Evolutionary conservation across 495 filamentous ascomycete genomes (phyloP), one percentile per base, ranked within the genome.

Genomic region (Arthonia radiata): DNA sequence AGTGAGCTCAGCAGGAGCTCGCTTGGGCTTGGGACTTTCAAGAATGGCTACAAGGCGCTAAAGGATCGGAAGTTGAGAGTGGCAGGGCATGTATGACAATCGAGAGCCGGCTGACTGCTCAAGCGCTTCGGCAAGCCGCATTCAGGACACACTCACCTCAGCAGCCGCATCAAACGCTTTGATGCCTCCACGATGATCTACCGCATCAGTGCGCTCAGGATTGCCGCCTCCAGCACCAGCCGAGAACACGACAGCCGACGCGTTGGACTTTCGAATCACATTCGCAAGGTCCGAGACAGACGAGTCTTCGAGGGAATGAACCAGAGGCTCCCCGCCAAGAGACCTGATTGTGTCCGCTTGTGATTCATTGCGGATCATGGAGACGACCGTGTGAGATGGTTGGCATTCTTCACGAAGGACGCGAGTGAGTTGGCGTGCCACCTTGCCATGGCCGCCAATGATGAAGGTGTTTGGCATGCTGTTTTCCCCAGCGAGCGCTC

Each of bases 361-460:
- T 5, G 32, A 35, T 15, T 40, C 21, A 10, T 38, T 44, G 13
- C 46, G 32, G 28, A 49, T 47, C 25, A 49, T 36, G 27, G 39
- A 43, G 26, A 37, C 31, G n/a, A 49, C 44, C 13, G 29, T 35
- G 25, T 47, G 37, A 18, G 26, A 36, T n/a, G n/a, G n/a, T n/a
- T n/a, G n/a, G n/a, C n/a, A n/a, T 33, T 41, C 22, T 11, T 35
- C 13, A 12, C 40, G 36, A 12, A 49, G 42, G 12, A 31, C 23
- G 8, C 36, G 39, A 29, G 42, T 43, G 17, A 49, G 32, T 28
- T 46, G 42, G 15, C 35, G 35, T 24, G 46, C 46, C 13, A 43
- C 28, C 37, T 47, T 49, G 26, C 46, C 46, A 15, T 34, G 38
- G 26, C 46, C 46, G 19, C 46, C 46, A 35, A 49, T 43, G 18